Percentiles rank a stretch among this genome's conserved stretches.
Conservation (phyloP, 257 asterid genomes). For the Rehmannia glutinosa region DNA sequence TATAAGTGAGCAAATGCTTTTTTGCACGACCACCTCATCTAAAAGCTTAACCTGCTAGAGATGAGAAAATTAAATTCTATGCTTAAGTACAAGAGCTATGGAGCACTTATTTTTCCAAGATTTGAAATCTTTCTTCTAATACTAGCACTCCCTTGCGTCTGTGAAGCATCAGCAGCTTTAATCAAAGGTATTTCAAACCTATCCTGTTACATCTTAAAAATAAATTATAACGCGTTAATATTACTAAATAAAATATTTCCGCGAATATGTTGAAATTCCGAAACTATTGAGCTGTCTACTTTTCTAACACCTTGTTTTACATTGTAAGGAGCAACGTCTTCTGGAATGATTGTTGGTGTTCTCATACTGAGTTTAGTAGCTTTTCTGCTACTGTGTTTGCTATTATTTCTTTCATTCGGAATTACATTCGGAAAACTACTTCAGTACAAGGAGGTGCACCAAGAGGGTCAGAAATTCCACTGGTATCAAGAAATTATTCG, state of each 20-base stretch:
- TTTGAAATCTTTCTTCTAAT: conserved; percentile 71
- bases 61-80: too few relatives aligned
- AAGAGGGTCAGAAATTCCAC: conserved; percentile 57
- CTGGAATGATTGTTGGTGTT: conserved; percentile 64
- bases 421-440: conserved; percentile 78
- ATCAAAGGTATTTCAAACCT: conserved; percentile 51
- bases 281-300: too few relatives aligned
- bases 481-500: conserved; percentile 92
- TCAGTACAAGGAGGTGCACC: conserved; percentile 91
- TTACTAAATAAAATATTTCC: too few relatives aligned
- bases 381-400: conserved; percentile 47
- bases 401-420: conserved; percentile 73
- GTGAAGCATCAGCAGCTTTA: conserved; percentile 66
- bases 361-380: conserved; percentile 58
- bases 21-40: too few relatives aligned
- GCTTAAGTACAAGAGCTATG: conserved; percentile 52
- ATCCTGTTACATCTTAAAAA: neutral
- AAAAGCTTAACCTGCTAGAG: too few relatives aligned
- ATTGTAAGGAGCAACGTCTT: conserved; percentile 54
- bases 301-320: too few relatives aligned
- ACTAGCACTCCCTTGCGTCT: conserved; percentile 74
- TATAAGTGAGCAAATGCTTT: too few relatives aligned
- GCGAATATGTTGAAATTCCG: too few relatives aligned
- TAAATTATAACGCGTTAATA: too few relatives aligned
- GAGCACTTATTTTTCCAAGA: conserved; percentile 70